phyloP scores from a whole-genome alignment of 78 protist species.

The Planoprotostelium fungivorum region DNA sequence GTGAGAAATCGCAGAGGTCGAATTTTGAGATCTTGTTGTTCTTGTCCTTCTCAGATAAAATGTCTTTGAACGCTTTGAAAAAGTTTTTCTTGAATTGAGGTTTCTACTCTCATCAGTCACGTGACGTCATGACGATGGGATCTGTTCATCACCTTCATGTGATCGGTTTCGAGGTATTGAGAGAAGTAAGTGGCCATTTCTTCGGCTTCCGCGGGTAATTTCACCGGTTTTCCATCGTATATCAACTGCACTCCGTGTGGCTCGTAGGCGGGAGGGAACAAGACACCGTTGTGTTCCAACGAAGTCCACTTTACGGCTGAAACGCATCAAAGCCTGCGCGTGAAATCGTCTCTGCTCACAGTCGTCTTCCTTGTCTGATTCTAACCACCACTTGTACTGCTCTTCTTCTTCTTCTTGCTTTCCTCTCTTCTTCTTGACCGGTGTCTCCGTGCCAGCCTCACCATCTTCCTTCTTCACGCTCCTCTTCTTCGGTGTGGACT shows the following conservation, averaged over 20 bases:
- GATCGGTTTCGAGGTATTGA: conserved; percentile 77
- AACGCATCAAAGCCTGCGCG: neutral
- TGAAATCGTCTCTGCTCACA: conserved; percentile 13
- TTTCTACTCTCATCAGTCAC: neutral
- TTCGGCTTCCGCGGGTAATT: conserved; percentile 68
- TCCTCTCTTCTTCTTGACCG: conserved; percentile 4
- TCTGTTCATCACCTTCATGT: conserved; percentile 52
- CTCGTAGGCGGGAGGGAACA: conserved; percentile 87
- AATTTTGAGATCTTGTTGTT: conserved; percentile 4
- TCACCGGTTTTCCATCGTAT: conserved; percentile 68
- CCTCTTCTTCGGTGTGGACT: conserved; percentile 14
- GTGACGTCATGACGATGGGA: no score
- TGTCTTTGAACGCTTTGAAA: conserved; percentile 18
- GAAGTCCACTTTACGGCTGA: conserved; percentile 69
- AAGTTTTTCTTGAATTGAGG: conserved; percentile 27
- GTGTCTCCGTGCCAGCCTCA: no score
- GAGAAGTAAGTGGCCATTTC: conserved; percentile 93
- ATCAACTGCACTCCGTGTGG: conserved; percentile 75
- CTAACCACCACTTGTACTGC: conserved; percentile 2
- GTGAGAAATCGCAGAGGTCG: conserved; percentile 79
- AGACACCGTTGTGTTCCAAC: conserved; percentile 82
- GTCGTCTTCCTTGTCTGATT: conserved; percentile 13
- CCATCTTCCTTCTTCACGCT: conserved; percentile 8
- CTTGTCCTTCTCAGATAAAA: no score
- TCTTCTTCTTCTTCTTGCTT: conserved; percentile 14